Evolutionary conservation across 495 filamentous ascomycete genomes (phyloP), one percentile per base, ranked within the genome.

Genomic region (Penicillium angulare): DNA sequence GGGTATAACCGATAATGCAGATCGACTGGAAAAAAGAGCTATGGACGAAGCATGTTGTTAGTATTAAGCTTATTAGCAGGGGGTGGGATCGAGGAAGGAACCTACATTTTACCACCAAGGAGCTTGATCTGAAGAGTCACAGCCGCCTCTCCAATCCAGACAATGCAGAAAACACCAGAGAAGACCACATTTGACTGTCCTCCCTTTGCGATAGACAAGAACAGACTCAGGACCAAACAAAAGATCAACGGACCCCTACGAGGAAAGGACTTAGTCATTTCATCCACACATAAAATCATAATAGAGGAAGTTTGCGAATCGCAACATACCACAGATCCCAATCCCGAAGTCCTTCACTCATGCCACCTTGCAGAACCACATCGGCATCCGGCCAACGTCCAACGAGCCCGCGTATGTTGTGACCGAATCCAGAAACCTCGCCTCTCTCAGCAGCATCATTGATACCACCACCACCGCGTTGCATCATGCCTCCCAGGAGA

Each of bases 91-190:
- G 1, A 12, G 38, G 15, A 32, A 4, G 17, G 49, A 12, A 81
- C 90, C 71, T 74, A 97, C 93, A 98, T 97, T 77, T 95, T 96
- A 21, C 93, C 93, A 40, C 93, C 93, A 50, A 99, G 74, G 61
- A 99, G 75, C 77, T 96, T 96, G 64, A 99, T 97, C 81, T 99
- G 93, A 64, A 92, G 73, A n/a, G 93, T 99, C 50, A 99, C 92
- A 13, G 97, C 88, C 1, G 92, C 92, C 77, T 97, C 90, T 7
- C 92, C 93, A 45, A 97, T 83, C 93, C 93, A 99, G 31, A 99
- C 88, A 61, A 93, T 86, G 20, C 89, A 86, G 74, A 99, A 99
- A 16, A 97, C 90, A 8, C 93, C 95, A 20, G 88, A 91, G 70
- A 98, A 99, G 38, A 97, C 92, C 48, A 87, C 66, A 20, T 86